Base-by-base conservation (phyloP, 2,329 filamentous ascomycete species). In the Xylariaceae sp. region DNA sequence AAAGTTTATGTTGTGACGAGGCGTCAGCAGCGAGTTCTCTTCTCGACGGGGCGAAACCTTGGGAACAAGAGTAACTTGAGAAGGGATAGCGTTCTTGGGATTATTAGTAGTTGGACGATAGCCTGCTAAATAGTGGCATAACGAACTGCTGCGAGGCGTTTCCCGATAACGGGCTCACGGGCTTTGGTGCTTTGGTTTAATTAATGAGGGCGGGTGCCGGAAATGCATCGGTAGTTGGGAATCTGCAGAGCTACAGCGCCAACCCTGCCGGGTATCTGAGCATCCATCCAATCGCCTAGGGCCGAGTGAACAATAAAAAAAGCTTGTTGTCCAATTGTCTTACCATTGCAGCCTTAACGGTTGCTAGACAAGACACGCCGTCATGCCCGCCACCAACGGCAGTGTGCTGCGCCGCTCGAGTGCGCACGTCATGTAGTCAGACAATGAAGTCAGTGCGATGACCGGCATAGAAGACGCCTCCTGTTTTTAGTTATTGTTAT, bases 141-240 rank as follows among this genome's bases (percentile, higher is more conserved):
- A 3, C 32, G 32, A 16, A 37, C 32, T 37, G 32, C 32, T 37
- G 14, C 12, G 32, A 37, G 32, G 32, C 6, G 32, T 37, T 37
- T 10, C 45, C 50, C 60, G 60, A 58, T 62, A 62, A 57, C 54
- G 57, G 60, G 54, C 44, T 45, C 48, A 56, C 42, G 44, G 54
- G 48, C 43, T 51, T 57, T 26, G 45, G 32, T 37, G n/a, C n/a
- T n/a, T n/a, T n/a, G n/a, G n/a, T n/a, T n/a, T n/a, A n/a, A n/a
- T 37, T 54, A 23, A 48, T 52, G 19, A 52, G 19, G 40, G 50
- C 49, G 41, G 14, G 44, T 56, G 41, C 47, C 60, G 60, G 57
- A 56, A 56, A 54, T 47, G 59, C 57, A 62, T 58, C 60, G 60
- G 60, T 62, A 62, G 57, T 62, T 62, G 57, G 54, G 5, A 57